Evolutionary conservation across 2,329 filamentous ascomycete genomes (phyloP).

Genomic region (Colletotrichum brevisporum): DNA sequence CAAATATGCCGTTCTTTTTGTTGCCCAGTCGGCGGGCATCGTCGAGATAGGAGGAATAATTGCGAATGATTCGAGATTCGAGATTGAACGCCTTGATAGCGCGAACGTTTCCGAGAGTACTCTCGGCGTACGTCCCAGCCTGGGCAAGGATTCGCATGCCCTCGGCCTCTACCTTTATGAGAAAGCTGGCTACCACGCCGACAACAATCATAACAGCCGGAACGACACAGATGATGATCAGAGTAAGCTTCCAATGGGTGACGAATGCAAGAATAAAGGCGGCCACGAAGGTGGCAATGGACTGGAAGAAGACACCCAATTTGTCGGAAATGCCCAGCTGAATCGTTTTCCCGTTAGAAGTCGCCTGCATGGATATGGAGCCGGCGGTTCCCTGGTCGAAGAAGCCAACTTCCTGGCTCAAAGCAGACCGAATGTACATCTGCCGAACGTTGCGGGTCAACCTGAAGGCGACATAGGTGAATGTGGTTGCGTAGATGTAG

Average conservation of each 20-base stretch:
- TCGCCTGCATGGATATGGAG: conserved; percentile 56
- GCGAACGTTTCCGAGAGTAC: conserved; percentile 39
- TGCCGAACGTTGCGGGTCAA: conserved; percentile 63
- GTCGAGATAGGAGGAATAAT: conserved; percentile 30
- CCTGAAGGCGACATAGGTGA: conserved; percentile 65
- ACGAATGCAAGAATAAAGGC: conserved; percentile 53
- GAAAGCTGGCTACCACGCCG: conserved; percentile 43
- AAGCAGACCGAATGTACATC: conserved; percentile 62
- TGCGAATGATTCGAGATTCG: conserved; percentile 31
- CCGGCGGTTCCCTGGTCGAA: conserved; percentile 59
- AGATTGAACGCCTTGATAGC: conserved; percentile 42
- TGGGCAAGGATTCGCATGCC: conserved; percentile 46
- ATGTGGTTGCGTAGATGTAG: conserved; percentile 53
- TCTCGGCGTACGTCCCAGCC: conserved; percentile 47
- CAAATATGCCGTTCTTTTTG: conserved; percentile 47
- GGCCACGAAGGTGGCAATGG: conserved; percentile 50
- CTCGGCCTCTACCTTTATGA: conserved; percentile 44
- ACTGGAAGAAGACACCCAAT: conserved; percentile 52
- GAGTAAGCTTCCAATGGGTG: conserved; percentile 56
- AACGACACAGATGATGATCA: conserved; percentile 60
- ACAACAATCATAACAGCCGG: conserved; percentile 37
- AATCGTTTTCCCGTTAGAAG: conserved; percentile 55
- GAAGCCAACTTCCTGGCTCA: conserved; percentile 65
- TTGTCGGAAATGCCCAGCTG: conserved; percentile 54
- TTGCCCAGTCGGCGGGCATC: conserved; percentile 47